Evolutionary conservation across 225 moss, liverwort and hornwort genomes (phyloP).

Genomic region (Pseudoscleropodium purum): DNA sequence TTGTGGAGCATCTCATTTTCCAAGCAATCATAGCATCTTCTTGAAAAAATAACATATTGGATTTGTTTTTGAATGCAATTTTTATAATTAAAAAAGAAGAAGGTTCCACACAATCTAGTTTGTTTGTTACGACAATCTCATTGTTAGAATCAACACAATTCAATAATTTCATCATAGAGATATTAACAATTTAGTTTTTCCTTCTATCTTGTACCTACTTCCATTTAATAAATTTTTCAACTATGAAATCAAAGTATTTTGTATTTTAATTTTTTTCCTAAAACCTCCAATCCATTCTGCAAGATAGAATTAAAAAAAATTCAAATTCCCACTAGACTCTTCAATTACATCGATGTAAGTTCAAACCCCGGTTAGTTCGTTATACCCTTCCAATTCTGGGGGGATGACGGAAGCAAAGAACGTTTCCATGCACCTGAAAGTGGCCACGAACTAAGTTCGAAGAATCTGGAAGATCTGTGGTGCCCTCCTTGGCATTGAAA

Average conservation of each 20-base stretch:
- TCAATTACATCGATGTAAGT: neutral
- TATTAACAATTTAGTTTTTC: neutral
- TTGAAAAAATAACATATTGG: no score
- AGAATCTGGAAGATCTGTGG: neutral
- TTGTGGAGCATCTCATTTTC: no score
- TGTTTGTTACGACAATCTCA: neutral
- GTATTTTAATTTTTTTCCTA: no score
- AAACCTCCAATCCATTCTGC: neutral
- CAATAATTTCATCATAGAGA: neutral
- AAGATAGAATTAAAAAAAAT: neutral
- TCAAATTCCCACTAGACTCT: no score
- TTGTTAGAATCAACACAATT: neutral
- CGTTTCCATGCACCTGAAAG: neutral
- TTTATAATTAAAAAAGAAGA: no score
- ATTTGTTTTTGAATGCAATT: no score
- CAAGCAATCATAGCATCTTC: no score
- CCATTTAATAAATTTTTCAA: neutral
- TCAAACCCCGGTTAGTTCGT: neutral
- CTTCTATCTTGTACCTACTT: neutral
- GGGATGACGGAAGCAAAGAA: neutral
- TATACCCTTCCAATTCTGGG: no score
- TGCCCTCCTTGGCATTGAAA: neutral
- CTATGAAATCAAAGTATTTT: neutral
- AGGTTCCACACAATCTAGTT: accelerated
- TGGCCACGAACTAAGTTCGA: neutral